A percentile compares a stretch with the other conserved stretches of the same genome.
Evolutionary conservation across 2,329 filamentous ascomycete genomes (phyloP).

Genomic region (Blastomyces percursus): DNA sequence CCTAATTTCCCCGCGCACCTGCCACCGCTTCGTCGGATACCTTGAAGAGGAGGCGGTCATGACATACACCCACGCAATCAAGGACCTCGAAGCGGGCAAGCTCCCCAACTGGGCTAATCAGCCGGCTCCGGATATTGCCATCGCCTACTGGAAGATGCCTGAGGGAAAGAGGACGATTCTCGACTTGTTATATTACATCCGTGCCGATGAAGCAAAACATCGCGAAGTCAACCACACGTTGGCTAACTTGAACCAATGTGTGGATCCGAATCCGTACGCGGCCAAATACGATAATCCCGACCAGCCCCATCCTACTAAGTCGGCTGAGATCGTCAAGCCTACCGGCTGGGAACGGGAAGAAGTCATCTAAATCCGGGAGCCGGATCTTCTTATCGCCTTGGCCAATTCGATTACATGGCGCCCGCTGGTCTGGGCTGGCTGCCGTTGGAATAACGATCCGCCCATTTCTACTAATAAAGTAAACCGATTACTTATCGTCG

Average conservation of each 20-base stretch:
- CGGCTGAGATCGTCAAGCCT: slow-evolving; percentile 52
- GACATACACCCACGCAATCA: slow-evolving; percentile 83
- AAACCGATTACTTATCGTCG: background rate
- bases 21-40: slow-evolving; percentile 92
- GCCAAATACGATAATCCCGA: slow-evolving; percentile 63
- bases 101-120: slow-evolving; percentile 73
- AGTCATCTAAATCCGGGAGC: slow-evolving; percentile 43
- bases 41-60: slow-evolving; percentile 95
- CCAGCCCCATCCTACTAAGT: slow-evolving; percentile 59
- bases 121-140: slow-evolving; percentile 72
- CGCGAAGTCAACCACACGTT: slow-evolving; percentile 94
- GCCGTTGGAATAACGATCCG: no score
- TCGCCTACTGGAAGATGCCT: slow-evolving; percentile 91
- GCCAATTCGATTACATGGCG: background rate
- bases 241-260: slow-evolving; percentile 70
- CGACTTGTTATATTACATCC: slow-evolving; percentile 77
- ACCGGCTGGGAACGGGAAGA: slow-evolving; percentile 77
- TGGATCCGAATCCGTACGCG: slow-evolving; percentile 88
- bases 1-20: slow-evolving; percentile 72
- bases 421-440: background rate
- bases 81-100: slow-evolving; percentile 74
- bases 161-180: slow-evolving; percentile 71
- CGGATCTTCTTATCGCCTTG: background rate
- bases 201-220: slow-evolving; percentile 81
- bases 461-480: background rate